Base-by-base conservation (phyloP, 169 alveolate genomes). In the Plasmodium vivax region DNA sequence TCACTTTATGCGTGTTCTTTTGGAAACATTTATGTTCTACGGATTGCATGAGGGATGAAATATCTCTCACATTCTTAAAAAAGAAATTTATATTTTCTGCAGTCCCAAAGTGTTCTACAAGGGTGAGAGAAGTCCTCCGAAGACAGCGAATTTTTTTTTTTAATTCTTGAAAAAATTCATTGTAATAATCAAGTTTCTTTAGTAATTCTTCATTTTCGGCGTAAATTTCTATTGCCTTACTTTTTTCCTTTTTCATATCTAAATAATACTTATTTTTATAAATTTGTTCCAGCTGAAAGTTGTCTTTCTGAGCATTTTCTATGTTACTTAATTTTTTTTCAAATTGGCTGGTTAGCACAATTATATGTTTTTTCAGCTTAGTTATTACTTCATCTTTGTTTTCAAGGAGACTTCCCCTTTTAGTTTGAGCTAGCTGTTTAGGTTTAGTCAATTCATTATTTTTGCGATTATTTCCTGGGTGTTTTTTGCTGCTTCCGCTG, bases 171-270 rank as follows among this genome's bases (percentile, higher is more conserved):
- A 84, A 36, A 43, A 27, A 71, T 45, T 68, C 43, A 45, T 45
- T 73, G 27, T 84, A 84, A 84, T 72, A 68, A 84, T 84, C 9
- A 72, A 84, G 38, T 84, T 68, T 56, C 83, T 54, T 84, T 43
- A 84, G 34, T 45, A 84, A 38, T 43, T 71, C 83, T 41, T 84
- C 38, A 71, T 84, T 84, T 84, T 84, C 38, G 75, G 51, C 54
- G 45, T 14, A 51, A 68, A 84, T 84, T 71, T 84, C 77, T 41
- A 45, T 36, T 34, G 56, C 56, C 54, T 72, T 84, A 19, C 19
- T 84, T 84, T 84, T 84, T 72, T 84, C 92, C 54, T 72, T 84
- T 84, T 84, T 84, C 23, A 84, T 84, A 84, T 84, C 92, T 43
- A 71, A 38, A 36, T 84, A 84, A 84, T 84, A 84, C 36, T 84